Percentiles rank a stretch among this genome's conserved stretches.
These are phyloP conservation scores for Sherardia arvensis DNA, from an alignment of 257 asterid species.

Conservation along the genomic window DNA sequence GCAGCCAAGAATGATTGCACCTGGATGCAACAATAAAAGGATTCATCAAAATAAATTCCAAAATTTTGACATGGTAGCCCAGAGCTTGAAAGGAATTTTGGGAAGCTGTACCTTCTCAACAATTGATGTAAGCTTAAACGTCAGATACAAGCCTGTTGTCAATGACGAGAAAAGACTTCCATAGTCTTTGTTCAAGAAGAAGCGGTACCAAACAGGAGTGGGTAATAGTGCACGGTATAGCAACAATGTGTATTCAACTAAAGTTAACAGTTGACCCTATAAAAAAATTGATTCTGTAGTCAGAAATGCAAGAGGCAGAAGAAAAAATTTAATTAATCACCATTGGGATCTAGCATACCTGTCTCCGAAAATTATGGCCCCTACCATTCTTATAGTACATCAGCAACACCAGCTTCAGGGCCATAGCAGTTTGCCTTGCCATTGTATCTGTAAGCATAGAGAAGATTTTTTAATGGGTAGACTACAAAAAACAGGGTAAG, in stretches of 20 bases:
- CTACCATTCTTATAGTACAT: slow-evolving; percentile 73
- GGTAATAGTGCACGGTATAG: slow-evolving; percentile 88
- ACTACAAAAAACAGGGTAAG: background rate
- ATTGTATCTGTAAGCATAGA: slow-evolving; percentile 51
- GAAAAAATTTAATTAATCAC: background rate
- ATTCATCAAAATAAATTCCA: background rate
- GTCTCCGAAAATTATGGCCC: slow-evolving; percentile 87
- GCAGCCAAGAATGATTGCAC: slow-evolving; percentile 60
- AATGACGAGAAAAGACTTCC: slow-evolving; percentile 86
- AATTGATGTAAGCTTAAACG: slow-evolving; percentile 79
- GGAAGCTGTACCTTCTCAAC: slow-evolving; percentile 60
- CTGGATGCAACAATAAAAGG: slow-evolving; percentile 24
- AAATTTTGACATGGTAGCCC: background rate
- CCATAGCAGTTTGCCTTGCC: slow-evolving; percentile 82
- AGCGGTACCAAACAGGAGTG: slow-evolving; percentile 89
- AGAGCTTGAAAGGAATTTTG: background rate
- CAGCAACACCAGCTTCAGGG: slow-evolving; percentile 55
- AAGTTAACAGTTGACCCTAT: slow-evolving; percentile 89
- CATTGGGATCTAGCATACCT: slow-evolving; percentile 32
- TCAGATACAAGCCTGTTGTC: slow-evolving; percentile 77
- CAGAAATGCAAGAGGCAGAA: slow-evolving; percentile 10
- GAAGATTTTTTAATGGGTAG: slow-evolving; percentile 1
- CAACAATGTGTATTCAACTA: slow-evolving; percentile 73
- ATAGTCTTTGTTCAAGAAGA: slow-evolving; percentile 83
- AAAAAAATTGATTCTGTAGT: slow-evolving; percentile 14